A percentile compares a stretch with the other conserved stretches of the same genome.
Evolutionary conservation across 371 early-diverging fungal genomes (phyloP).

Genomic region (Conidiobolus coronatus): DNA sequence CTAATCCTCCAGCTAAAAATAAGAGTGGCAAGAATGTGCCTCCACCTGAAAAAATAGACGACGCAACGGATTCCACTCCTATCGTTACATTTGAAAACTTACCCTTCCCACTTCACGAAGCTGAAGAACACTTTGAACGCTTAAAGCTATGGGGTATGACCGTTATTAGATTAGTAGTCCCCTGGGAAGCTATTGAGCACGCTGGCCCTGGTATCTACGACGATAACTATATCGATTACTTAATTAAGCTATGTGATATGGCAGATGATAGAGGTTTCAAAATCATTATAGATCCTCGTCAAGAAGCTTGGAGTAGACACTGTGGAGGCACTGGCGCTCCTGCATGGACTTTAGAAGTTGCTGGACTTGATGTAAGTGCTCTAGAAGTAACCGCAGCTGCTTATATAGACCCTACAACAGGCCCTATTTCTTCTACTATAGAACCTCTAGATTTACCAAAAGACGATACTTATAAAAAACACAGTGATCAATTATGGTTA

Average conservation of each 20-base stretch:
- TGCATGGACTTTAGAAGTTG: constrained; percentile 51
- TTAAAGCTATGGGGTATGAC: constrained; percentile 58
- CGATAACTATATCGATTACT: constrained; percentile 53
- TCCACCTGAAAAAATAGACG: constrained; percentile 1
- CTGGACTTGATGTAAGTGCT: constrained; percentile 33
- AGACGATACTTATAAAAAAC: too few relatives aligned
- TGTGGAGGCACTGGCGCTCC: constrained; percentile 74
- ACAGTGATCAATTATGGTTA: constrained; percentile 30
- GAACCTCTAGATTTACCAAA: constrained; percentile 16
- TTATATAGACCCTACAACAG: constrained; percentile 29
- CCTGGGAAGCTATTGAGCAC: constrained; percentile 77
- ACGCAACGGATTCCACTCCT: constrained; percentile 6
- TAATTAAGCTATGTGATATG: constrained; percentile 30
- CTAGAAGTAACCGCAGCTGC: constrained; percentile 51
- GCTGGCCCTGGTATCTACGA: constrained; percentile 66
- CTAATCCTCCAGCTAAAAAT: constrained; percentile 6
- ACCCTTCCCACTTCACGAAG: constrained; percentile 62
- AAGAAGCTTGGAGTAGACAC: constrained; percentile 50
- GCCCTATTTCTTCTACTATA: constrained; percentile 30
- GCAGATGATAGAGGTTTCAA: constrained; percentile 40
- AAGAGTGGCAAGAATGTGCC: constrained; percentile 3
- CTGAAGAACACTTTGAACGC: constrained; percentile 51
- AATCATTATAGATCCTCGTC: constrained; percentile 63
- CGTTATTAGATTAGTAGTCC: constrained; percentile 42
- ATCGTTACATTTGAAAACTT: constrained; percentile 39